A percentile compares a stretch with the other conserved stretches of the same genome.
Evolutionary conservation across 148 eudicot genomes (phyloP).

Genomic region (Rhododendron simsii): DNA sequence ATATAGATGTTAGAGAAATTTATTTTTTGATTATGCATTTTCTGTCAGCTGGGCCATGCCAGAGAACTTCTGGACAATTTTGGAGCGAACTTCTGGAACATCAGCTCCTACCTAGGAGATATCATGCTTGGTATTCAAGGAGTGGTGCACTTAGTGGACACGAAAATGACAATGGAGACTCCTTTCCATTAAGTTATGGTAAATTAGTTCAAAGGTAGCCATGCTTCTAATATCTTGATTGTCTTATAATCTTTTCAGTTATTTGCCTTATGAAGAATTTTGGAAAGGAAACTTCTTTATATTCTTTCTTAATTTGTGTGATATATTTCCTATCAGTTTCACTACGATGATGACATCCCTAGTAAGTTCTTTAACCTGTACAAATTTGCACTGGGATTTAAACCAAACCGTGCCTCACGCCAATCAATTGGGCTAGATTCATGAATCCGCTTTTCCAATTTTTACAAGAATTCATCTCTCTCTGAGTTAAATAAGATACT

Average conservation of each 20-base stretch:
- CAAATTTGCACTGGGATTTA: background rate
- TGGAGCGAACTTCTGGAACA: conserved; percentile 73
- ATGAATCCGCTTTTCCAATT: background rate
- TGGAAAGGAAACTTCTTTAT: background rate
- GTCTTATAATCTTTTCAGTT: background rate
- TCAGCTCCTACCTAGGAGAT: conserved; percentile 90
- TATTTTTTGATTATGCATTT: conserved; percentile 88
- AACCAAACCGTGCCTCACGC: background rate
- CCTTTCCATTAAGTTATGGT: conserved; percentile 68
- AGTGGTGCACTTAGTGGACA: conserved; percentile 44
- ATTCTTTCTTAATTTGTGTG: background rate
- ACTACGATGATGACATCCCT: background rate
- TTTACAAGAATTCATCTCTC: background rate
- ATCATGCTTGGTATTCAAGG: conserved; percentile 94
- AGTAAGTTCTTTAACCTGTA: background rate
- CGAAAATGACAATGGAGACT: conserved; percentile 62
- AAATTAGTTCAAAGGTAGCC: conserved; percentile 53
- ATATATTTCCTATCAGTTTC: background rate
- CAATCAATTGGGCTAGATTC: background rate
- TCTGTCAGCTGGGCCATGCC: conserved; percentile 85
- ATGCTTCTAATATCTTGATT: background rate
- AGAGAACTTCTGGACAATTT: conserved; percentile 55
- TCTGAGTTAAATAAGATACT: background rate
- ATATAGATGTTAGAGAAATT: conserved; percentile 79
- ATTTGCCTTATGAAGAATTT: background rate